Evolutionary conservation across 2,329 filamentous ascomycete species (phyloP).

Genomic region (Acephala macrosclerotiorum): DNA sequence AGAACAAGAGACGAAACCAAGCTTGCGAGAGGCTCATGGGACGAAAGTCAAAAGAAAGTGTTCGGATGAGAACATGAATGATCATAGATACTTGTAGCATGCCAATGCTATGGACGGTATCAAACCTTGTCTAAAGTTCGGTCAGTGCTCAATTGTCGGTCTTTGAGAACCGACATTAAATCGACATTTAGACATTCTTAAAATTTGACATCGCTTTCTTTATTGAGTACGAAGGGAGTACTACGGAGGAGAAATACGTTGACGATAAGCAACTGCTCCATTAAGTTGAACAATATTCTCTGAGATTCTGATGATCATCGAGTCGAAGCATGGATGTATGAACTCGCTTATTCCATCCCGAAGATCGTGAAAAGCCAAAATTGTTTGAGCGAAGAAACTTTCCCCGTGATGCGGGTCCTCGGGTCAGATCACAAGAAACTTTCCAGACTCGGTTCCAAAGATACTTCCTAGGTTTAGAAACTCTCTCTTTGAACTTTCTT

Average conservation of each 20-base stretch:
- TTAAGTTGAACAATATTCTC: too few relatives aligned
- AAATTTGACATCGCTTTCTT: not conserved
- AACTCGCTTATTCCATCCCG: not conserved
- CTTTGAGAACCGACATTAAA: not conserved
- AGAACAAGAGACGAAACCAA: not conserved
- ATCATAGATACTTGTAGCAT: not conserved
- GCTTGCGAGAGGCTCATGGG: not conserved
- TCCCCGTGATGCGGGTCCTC: not conserved
- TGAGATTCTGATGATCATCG: too few relatives aligned
- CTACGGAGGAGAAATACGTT: not conserved
- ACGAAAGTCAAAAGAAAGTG: not conserved
- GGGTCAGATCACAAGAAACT: not conserved
- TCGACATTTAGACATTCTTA: not conserved
- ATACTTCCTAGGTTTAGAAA: not conserved
- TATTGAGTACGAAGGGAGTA: not conserved
- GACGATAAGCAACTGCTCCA: not conserved
- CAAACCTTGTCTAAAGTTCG: not conserved
- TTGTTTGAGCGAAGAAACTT: not conserved
- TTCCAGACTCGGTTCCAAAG: not conserved
- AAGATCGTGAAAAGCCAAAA: not conserved
- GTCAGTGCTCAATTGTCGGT: not conserved
- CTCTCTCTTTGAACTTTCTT: not conserved
- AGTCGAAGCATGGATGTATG: not conserved
- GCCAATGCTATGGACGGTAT: not conserved
- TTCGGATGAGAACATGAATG: not conserved